Base-by-base conservation (phyloP, 495 filamentous ascomycete species). In the Aspergillus cavernicola region DNA sequence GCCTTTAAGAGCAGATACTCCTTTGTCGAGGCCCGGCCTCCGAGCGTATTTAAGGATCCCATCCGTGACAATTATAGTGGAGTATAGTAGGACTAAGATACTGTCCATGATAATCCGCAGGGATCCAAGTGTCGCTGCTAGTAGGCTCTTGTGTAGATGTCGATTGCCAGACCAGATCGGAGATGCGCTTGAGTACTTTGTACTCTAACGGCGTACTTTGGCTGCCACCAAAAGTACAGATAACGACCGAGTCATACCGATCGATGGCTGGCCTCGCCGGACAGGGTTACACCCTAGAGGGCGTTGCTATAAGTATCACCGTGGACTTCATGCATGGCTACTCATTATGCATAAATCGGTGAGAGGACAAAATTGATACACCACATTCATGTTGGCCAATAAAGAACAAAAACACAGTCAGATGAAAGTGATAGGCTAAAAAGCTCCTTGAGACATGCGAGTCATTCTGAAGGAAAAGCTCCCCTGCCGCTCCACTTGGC, bases 401-500 rank as follows among this genome's bases (percentile, higher is more conserved):
- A 12, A 28, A 26, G 13, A 28, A 28, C 4, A 28, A 4, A 28
- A 4, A 28, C 24, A 4, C 24, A 9, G 24, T 4, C 24, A 28
- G 24, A 28, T 28, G 24, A 28, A 33, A 7, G 11, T 47, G 44
- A 36, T 47, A 36, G 44, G 44, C 31, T 36, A 24, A 36, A 47
- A 47, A 36, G 40, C 20, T 38, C 15, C 32, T 31, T 24, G 8
- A 6, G 18, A 31, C 18, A 54, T 62, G 59, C 50, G 57, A 62
- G 52, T 55, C 60, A 61, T 59, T 63, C 49, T 32, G 24, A 3
- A 35, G 44, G 31, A 23, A 9, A 23, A 15, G 44, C 19, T 36
- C 28, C 43, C 28, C 31, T 47, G 29, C 3, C 11, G 31, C 44
- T 47, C 44, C 44, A 47, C 44, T 47, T 15, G 6, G 6, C 3